phyloP scores from a whole-genome alignment of 2,329 filamentous ascomycete genomes.

The Zarea fungicola region DNA sequence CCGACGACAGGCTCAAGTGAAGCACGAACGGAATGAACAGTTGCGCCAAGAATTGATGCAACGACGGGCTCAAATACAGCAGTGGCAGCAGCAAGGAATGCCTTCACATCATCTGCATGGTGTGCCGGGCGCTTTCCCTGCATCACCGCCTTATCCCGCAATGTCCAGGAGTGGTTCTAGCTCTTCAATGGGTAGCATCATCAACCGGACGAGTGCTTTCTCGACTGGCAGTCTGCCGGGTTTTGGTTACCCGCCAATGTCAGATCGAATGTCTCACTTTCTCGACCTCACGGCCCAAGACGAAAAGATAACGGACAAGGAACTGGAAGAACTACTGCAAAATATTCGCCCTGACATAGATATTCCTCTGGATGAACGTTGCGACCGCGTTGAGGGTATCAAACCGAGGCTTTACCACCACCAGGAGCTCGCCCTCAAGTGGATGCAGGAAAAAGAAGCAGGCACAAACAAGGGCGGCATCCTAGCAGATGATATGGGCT shows the following conservation, averaged over 20 bases:
- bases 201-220: constrained; percentile 27
- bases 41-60: too few relatives aligned
- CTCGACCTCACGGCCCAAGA: constrained; percentile 15
- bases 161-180: not conserved
- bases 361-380: constrained; percentile 54
- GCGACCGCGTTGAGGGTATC: constrained; percentile 65
- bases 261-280: constrained; percentile 27
- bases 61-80: too few relatives aligned
- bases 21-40: too few relatives aligned
- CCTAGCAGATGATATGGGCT: constrained; percentile 87
- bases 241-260: constrained; percentile 30
- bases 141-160: not conserved
- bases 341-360: constrained; percentile 71
- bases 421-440: constrained; percentile 75
- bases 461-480: constrained; percentile 81
- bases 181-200: constrained; percentile 1
- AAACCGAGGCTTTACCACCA: constrained; percentile 69
- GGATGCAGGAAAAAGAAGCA: constrained; percentile 77
- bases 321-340: constrained; percentile 63
- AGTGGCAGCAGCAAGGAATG: too few relatives aligned
- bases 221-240: constrained; percentile 32
- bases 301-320: constrained; percentile 43
- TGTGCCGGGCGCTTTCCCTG: too few relatives aligned
- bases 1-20: too few relatives aligned
- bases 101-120: too few relatives aligned